Evolutionary conservation across 371 early-diverging fungal species (phyloP).

Genomic region (Apophysomyces trapeziformis): DNA sequence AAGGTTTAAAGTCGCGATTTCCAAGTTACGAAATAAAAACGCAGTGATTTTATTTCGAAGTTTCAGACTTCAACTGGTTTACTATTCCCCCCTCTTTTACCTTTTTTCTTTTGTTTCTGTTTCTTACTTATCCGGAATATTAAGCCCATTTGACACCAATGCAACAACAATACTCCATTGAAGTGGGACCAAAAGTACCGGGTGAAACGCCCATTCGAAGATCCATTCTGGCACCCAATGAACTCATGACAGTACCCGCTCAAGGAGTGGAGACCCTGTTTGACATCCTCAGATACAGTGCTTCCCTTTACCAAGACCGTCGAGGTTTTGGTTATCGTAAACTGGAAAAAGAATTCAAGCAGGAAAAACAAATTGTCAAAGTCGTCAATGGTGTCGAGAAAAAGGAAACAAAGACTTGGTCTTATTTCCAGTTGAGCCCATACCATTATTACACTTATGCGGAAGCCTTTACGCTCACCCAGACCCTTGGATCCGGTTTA

Average conservation of each 20-base stretch:
- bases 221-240: constrained; percentile 57
- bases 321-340: constrained; percentile 73
- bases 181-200: constrained; percentile 38
- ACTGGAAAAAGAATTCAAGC: constrained; percentile 65
- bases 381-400: constrained; percentile 62
- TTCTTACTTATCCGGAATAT: too few relatives aligned
- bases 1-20: too few relatives aligned
- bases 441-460: constrained; percentile 72
- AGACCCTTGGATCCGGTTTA: constrained; percentile 69
- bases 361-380: constrained; percentile 78
- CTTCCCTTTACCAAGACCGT: constrained; percentile 45
- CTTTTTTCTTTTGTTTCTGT: too few relatives aligned
- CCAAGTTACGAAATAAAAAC: too few relatives aligned
- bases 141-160: neutral
- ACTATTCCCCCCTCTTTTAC: too few relatives aligned
- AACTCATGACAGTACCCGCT: constrained; percentile 55
- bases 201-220: constrained; percentile 60
- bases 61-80: too few relatives aligned
- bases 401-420: constrained; percentile 82
- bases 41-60: too few relatives aligned
- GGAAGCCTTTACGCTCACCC: constrained; percentile 56
- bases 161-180: constrained; percentile 33
- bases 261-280: constrained; percentile 68
- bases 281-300: constrained; percentile 66
- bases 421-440: constrained; percentile 71